These are phyloP conservation scores for Deinandra increscens DNA, from an alignment of 129 eudicot species.

Conservation along the genomic window DNA sequence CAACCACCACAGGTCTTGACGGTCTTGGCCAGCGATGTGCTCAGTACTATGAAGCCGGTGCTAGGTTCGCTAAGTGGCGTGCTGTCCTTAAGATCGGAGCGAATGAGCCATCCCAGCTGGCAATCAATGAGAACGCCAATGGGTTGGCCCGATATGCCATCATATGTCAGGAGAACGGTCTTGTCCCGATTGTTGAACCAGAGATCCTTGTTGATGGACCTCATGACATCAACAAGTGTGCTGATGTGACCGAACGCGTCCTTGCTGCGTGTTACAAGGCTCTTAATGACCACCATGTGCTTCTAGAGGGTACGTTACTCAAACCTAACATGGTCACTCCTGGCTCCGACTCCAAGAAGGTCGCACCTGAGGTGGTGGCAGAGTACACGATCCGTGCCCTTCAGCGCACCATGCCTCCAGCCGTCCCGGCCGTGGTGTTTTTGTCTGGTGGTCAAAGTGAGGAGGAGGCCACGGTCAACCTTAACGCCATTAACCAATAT, in stretches of 20 bases:
- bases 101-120: slow-evolving; percentile 56
- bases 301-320: slow-evolving; percentile 60
- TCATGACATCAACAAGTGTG: slow-evolving; percentile 58
- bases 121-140: slow-evolving; percentile 54
- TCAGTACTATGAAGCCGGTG: slow-evolving; percentile 53
- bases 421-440: slow-evolving; percentile 59
- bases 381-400: slow-evolving; percentile 65
- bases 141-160: slow-evolving; percentile 66
- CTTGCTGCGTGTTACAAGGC: slow-evolving; percentile 70
- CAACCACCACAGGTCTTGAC: slow-evolving; percentile 63
- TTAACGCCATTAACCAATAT: slow-evolving; percentile 57
- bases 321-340: slow-evolving; percentile 77
- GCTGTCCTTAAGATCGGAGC: slow-evolving; percentile 60
- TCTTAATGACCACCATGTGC: slow-evolving; percentile 62
- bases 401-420: slow-evolving; percentile 57
- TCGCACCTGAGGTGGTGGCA: slow-evolving; percentile 52
- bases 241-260: slow-evolving; percentile 55
- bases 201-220: slow-evolving; percentile 61
- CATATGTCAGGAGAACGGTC: slow-evolving; percentile 62
- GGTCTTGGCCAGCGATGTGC: slow-evolving; percentile 48
- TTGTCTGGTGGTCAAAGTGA: slow-evolving; percentile 67
- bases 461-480: slow-evolving; percentile 56
- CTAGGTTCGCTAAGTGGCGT: slow-evolving; percentile 71
- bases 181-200: slow-evolving; percentile 63
- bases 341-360: slow-evolving; percentile 54